Base-by-base conservation (phyloP, 2,329 filamentous ascomycete species). In the Endothia cerciana region DNA sequence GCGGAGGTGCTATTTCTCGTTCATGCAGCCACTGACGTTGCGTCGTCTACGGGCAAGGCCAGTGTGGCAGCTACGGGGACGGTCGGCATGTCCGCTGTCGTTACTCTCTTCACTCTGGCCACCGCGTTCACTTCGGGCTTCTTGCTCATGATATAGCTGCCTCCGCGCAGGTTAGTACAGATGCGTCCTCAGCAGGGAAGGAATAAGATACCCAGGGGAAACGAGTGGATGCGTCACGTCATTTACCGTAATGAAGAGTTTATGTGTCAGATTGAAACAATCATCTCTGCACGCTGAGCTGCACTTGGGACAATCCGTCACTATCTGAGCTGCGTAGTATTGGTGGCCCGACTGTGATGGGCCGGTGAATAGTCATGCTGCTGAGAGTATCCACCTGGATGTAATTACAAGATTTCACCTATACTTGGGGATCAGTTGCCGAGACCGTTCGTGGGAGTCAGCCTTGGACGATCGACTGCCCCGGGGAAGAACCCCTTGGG, bases 1-100 rank as follows among this genome's bases (percentile, higher is more conserved):
- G 53, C 40, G 11, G 43, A 30, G n/a, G 62, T 63, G n/a, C 2
- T 63, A 22, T 63, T 58, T 22, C 43, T 65, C n/a, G 60, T 65
- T 8, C 25, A 63, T 36, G 36, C 3, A n/a, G 51, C 41, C n/a
- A 36, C 53, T 5, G 64, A 63, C 33, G 43, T 53, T 11, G 63
- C n/a, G 30, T 45, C 11, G 41, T 45, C 45, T 22, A 6, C 40
- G 51, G 8, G 51, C 53, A 41, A 33, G 59, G n/a, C 41, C 17
- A 36, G 5, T n/a, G 30, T 22, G 28, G 51, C 60, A 30, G 25
- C 60, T 8, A 62, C 41, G 36, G 19, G 28, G 19, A 40, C 43
- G 15, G 10, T 45, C 11, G 25, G 45, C 15, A 11, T 40, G 17
- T 45, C 64, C 10, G 25, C 10, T 45, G 60, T 57, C 10, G 15